phyloP scores from a whole-genome alignment of 2,329 filamentous ascomycete genomes.

The Coniochaeta sp. region DNA sequence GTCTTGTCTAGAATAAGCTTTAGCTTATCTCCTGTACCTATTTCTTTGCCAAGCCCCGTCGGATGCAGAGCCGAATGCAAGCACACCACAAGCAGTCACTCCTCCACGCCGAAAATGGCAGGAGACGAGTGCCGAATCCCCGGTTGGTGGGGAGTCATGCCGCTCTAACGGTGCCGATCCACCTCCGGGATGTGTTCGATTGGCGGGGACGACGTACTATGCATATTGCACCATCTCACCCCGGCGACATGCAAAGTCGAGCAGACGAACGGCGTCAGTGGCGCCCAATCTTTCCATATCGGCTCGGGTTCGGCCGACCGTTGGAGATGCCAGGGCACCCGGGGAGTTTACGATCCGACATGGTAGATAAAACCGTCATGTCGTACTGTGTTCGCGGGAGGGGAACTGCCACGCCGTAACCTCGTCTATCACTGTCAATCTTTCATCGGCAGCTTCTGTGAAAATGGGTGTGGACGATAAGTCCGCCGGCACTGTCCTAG shows the following conservation, averaged over 20 bases:
- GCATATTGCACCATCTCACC: neutral
- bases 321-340: neutral
- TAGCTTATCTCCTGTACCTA: no score
- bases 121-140: neutral
- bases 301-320: neutral
- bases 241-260: neutral
- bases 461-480: neutral
- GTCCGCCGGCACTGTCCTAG: neutral
- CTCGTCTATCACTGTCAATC: neutral
- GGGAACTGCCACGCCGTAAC: neutral
- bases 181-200: neutral
- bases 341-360: neutral
- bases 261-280: neutral
- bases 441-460: neutral
- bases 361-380: neutral
- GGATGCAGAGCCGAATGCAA: neutral
- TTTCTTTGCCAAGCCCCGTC: neutral
- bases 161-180: constrained; percentile 1
- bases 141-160: neutral
- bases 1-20: no score
- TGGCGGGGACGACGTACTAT: no score
- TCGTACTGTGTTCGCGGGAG: neutral
- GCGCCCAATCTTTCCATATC: neutral
- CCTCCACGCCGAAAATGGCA: neutral
- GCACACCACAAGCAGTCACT: neutral